These are phyloP conservation scores for Irpex lacteus DNA, from an alignment of 1,284 basidiomycete genomes.

Conservation along the genomic window DNA sequence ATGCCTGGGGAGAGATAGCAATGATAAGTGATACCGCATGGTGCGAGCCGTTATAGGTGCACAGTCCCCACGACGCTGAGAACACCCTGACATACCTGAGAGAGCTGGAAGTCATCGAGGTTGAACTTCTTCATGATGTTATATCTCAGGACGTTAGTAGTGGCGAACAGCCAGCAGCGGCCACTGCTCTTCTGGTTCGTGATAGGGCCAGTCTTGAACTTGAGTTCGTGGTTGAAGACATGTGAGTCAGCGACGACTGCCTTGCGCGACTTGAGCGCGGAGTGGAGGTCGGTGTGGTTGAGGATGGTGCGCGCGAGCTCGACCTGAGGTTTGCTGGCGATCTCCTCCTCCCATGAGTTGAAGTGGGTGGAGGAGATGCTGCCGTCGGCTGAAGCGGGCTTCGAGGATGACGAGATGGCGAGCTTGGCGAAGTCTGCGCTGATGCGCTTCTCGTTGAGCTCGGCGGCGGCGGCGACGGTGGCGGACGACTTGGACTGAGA, in stretches of 20 bases:
- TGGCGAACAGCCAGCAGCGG: conserved; percentile 92
- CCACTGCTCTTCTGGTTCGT: conserved; percentile 88
- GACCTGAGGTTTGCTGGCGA: conserved; percentile 59
- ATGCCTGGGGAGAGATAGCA: conserved; percentile 47
- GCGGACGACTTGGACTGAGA: conserved; percentile 40
- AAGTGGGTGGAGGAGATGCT: conserved; percentile 58
- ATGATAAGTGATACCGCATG: not conserved
- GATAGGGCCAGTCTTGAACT: conserved; percentile 78
- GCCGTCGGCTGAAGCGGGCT: conserved; percentile 44
- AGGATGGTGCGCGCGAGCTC: conserved; percentile 82
- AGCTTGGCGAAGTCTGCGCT: conserved; percentile 19
- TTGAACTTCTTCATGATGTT: conserved; percentile 84
- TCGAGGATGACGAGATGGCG: conserved; percentile 10
- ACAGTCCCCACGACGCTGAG: not conserved
- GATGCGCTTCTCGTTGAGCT: conserved; percentile 32
- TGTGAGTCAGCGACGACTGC: conserved; percentile 70
- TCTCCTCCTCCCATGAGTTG: conserved; percentile 61
- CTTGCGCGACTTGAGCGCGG: conserved; percentile 63
- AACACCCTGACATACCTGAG: conserved; percentile 53
- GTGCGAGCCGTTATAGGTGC: not conserved
- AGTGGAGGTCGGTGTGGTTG: conserved; percentile 68
- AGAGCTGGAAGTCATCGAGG: conserved; percentile 85
- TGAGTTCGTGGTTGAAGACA: conserved; percentile 82
- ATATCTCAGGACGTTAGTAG: conserved; percentile 85
- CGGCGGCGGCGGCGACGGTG: conserved; percentile 25